phyloP scores from a whole-genome alignment of 2,329 filamentous ascomycete genomes.

The Aspergillus intermedius region DNA sequence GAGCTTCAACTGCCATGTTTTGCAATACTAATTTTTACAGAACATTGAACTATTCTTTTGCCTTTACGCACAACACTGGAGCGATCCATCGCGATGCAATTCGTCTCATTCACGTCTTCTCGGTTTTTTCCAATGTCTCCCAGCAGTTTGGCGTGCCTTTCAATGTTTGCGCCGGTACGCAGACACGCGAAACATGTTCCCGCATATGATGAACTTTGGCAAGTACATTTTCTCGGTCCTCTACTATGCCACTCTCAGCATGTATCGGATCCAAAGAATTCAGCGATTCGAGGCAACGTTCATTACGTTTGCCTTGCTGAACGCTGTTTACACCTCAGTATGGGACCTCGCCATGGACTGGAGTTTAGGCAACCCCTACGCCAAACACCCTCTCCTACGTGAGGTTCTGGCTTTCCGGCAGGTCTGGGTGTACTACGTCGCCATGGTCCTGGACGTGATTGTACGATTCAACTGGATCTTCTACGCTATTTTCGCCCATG shows the following conservation, averaged over 20 bases:
- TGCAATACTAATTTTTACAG: conserved; percentile 38
- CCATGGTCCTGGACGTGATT: conserved; percentile 76
- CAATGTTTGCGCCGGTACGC: conserved; percentile 86
- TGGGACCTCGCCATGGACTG: conserved; percentile 98
- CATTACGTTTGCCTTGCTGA: conserved; percentile 72
- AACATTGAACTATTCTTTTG: conserved; percentile 94
- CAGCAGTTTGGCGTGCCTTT: conserved; percentile 81
- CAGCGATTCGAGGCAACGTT: conserved; percentile 60
- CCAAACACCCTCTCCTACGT: conserved; percentile 62
- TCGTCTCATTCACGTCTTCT: conserved; percentile 75
- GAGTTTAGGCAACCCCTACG: conserved; percentile 73
- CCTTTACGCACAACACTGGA: conserved; percentile 75
- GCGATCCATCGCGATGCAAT: conserved; percentile 69
- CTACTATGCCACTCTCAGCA: conserved; percentile 68
- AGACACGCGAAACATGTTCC: conserved; percentile 81
- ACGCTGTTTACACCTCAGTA: conserved; percentile 73
- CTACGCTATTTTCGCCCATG: conserved; percentile 74
- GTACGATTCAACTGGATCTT: conserved; percentile 92
- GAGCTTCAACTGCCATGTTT: neutral
- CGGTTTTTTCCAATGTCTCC: conserved; percentile 77
- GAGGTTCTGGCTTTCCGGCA: conserved; percentile 73
- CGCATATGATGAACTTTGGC: conserved; percentile 83
- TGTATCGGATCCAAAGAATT: conserved; percentile 69
- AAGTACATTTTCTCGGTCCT: conserved; percentile 85
- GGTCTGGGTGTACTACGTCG: conserved; percentile 75